These are phyloP conservation scores for Usnea hakonensis DNA, from an alignment of 495 filamentous ascomycete species.

Conservation along the genomic window DNA sequence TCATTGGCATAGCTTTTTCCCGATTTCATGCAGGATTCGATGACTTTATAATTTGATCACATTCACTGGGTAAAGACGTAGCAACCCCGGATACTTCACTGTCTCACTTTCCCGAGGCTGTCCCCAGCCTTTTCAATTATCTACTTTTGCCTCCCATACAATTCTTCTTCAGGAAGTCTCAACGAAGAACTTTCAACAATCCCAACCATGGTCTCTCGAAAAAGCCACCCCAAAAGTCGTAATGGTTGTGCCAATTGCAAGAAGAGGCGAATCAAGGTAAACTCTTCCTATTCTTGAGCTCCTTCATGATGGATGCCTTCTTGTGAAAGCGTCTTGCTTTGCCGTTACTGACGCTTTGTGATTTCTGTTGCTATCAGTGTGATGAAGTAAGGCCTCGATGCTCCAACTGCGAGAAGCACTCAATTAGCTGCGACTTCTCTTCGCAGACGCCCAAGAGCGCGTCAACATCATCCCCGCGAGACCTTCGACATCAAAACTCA, in stretches of 20 bases:
- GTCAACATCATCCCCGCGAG: constrained; percentile 14
- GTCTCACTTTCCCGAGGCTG: background rate
- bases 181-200: background rate
- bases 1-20: background rate
- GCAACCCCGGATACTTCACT: background rate
- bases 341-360: constrained; percentile 1
- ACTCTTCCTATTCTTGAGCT: constrained; percentile 12
- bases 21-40: background rate
- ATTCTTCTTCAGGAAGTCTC: background rate
- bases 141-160: background rate
- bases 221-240: constrained; percentile 25
- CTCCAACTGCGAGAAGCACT: constrained; percentile 32
- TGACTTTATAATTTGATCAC: background rate
- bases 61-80: background rate
- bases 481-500: constrained; percentile 22
- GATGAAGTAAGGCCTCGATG: constrained; percentile 26
- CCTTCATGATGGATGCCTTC: background rate
- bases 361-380: constrained; percentile 14
- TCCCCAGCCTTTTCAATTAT: background rate
- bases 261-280: constrained; percentile 25
- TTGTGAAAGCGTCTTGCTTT: background rate
- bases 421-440: constrained; percentile 30
- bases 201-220: constrained; percentile 23
- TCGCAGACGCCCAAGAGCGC: constrained; percentile 11
- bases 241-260: constrained; percentile 26